Base-by-base conservation (phyloP, 2,329 filamentous ascomycete species). In the Trichoderma guizhouense region DNA sequence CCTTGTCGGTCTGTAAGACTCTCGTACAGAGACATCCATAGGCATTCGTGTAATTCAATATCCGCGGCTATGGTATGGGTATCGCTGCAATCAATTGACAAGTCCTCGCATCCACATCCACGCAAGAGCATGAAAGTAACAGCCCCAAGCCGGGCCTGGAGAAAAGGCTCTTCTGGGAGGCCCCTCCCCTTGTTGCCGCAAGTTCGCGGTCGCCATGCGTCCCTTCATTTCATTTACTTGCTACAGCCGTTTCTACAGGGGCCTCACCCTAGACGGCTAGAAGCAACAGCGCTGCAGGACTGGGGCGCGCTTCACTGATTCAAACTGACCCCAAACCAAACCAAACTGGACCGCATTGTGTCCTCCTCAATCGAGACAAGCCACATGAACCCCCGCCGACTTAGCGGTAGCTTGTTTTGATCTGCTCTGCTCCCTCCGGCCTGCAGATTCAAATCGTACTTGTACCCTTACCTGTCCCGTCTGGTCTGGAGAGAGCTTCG, bases 141-240 rank as follows among this genome's bases (percentile, higher is more conserved):
- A 12, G n/a, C 55, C 36, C 66, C 58, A 34, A 28, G 30, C 39
- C 57, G 1, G 57, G 14, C 66, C 39, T 36, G 30, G 67, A n/a
- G 30, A 61, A 47, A 61, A 47, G n/a, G 36, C 66, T 34, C 66
- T 34, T 26, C 28, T 60, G n/a, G 36, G 55, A 69, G 68, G 24
- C 39, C 60, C 68, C 68, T 64, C 39, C 60, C 68, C 68, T 64
- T 47, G 68, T 34, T 64, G 68, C 68, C 34, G 68, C 61, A 63
- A 26, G 24, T 32, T 71, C 61, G 34, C 60, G 51, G 68, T 43
- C 39, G 34, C 68, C 58, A 63, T 63, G 30, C 66, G 55, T 69
- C 67, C 67, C n/a, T 69, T 62, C 67, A 69, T 43, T 71, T 71
- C 62, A 71, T 71, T 57, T 71, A 71, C 68, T 57, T 71, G 39